Percentiles rank a stretch among this genome's conserved stretches.
These are phyloP conservation scores for Physcomitrellopsis africana DNA, from an alignment of 225 moss, liverwort and hornwort genomes.

Conservation along the genomic window DNA sequence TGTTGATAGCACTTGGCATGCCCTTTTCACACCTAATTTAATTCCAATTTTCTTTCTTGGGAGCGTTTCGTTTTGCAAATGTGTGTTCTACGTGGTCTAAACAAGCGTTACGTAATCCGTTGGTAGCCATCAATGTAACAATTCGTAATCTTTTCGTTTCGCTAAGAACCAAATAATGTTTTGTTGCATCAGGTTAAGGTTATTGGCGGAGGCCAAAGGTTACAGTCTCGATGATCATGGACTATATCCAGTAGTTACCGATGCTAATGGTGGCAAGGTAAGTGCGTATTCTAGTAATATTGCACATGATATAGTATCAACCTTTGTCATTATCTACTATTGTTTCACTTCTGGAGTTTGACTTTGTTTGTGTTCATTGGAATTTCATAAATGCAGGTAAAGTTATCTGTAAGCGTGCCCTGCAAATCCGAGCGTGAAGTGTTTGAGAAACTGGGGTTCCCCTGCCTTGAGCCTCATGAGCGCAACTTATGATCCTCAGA, in stretches of 20 bases:
- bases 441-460: constrained; percentile 79
- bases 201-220: constrained; percentile 72
- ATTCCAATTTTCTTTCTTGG: neutral
- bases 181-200: constrained; percentile 63
- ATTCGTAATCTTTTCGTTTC: neutral
- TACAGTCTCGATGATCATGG: constrained; percentile 91
- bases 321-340: neutral
- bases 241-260: constrained; percentile 61
- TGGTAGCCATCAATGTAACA: neutral
- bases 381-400: constrained; percentile 44
- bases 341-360: neutral
- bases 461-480: constrained; percentile 95
- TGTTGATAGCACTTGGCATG: neutral
- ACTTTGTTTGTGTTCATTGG: constrained; percentile 11
- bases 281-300: neutral
- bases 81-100: constrained; percentile 1
- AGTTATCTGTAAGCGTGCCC: constrained; percentile 55
- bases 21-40: neutral
- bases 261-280: constrained; percentile 72
- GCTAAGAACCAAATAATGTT: constrained; percentile 10
- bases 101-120: too few relatives aligned
- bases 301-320: neutral
- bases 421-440: constrained; percentile 88
- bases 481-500: constrained; percentile 71
- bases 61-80: neutral